A percentile compares a stretch with the other conserved stretches of the same genome.
Evolutionary conservation across 352 stramenopile genomes (phyloP).

Genomic region (Paralagenidium karlingii): DNA sequence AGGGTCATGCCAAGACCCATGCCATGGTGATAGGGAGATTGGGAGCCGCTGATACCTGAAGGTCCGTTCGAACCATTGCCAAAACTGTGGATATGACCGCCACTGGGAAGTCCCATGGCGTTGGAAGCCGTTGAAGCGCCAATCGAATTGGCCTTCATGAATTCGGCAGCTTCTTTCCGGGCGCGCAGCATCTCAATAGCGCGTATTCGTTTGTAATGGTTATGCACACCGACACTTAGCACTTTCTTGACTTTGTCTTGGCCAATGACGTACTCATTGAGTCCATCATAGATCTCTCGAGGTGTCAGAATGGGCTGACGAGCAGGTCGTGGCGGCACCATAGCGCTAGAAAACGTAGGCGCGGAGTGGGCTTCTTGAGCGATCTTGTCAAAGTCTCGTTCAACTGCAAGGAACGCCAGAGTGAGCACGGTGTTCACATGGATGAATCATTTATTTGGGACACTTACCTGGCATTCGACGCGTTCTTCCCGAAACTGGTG

Average conservation of each 20-base stretch:
- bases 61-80: too few relatives aligned
- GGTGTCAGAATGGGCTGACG: slow-evolving; percentile 72
- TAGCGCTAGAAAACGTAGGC: background rate
- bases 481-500: too few relatives aligned
- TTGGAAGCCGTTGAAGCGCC: slow-evolving; percentile 20
- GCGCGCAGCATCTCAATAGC: slow-evolving; percentile 44
- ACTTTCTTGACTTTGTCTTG: slow-evolving; percentile 96
- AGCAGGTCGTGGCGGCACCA: too few relatives aligned
- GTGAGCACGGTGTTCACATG: background rate
- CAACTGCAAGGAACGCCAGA: background rate
- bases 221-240: slow-evolving; percentile 93
- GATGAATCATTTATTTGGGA: background rate
- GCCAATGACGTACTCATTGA: slow-evolving; percentile 97
- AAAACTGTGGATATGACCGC: too few relatives aligned
- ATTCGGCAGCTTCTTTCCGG: slow-evolving; percentile 22
- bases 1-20: too few relatives aligned
- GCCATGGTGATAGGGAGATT: too few relatives aligned
- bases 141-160: slow-evolving; percentile 11
- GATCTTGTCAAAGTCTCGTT: slow-evolving; percentile 2
- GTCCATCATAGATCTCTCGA: slow-evolving; percentile 86
- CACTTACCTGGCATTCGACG: background rate
- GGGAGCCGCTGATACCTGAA: slow-evolving; percentile 10
- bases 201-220: slow-evolving; percentile 96
- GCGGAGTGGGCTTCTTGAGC: background rate
- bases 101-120: too few relatives aligned